Base-by-base conservation (phyloP, 1,139 yeast genomes). In the Diutina rugosa region DNA sequence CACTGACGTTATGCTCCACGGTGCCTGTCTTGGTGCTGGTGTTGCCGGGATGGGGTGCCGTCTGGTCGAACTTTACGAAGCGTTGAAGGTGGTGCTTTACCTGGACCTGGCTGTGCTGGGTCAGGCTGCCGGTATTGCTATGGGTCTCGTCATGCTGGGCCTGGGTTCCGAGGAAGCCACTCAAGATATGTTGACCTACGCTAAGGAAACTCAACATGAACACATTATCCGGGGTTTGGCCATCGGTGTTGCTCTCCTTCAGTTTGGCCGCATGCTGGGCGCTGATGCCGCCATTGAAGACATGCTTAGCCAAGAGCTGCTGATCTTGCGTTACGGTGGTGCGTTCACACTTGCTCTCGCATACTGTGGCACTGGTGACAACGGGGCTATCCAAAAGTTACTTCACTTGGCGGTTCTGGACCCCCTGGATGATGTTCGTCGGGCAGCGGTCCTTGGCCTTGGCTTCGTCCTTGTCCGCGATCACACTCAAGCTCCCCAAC, bases 71-170 rank as follows among this genome's bases (percentile, higher is more conserved):
- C 79, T 90, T 55, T 90, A 87, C 66, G 96, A 90, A 63, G 89
- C 89, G 57, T 79, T 93, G 65, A 87, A 87, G 67, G 90, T 85
- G 57, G 91, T 91, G 7, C 74, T 95, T 60, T 93, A 87, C 69
- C 81, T 93, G 12, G 99, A 93, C 66, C 86, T 95, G 52, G 99
- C 98, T 3, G 79, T 90, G 56, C 90, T 97, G 6, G 96, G 98
- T 60, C 97, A 91, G 69, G 97, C 97, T 52, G 97, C 98, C 41
- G 98, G 97, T 56, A 76, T 91, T 61, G 91, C 95, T 53, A 90
- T 95, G 95, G 99, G 99, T 61, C 78, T 93, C 63, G 90, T 90
- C 10, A 90, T 89, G 96, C 80, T 93, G 61, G 99, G 99, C 26
- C 85, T 96, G n/a, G 95, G 95, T 57, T 77, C 86, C 62, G 82